Evolutionary conservation across 805 yeast species (phyloP).

Genomic region (Zygosaccharomyces siamensis): DNA sequence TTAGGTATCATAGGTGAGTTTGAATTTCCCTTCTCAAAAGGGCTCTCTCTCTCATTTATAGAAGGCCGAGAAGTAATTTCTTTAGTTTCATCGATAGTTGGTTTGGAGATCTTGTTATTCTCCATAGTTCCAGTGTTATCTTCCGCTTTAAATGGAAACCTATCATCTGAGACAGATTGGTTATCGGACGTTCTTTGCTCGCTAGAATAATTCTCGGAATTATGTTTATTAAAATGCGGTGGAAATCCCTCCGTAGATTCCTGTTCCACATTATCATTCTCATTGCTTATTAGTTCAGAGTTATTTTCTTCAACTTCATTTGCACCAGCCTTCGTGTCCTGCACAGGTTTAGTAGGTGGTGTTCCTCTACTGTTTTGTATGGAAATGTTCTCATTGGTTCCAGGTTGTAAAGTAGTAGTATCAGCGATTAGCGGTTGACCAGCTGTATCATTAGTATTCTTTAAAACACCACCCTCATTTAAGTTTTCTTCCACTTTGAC

Average conservation of each 20-base stretch:
- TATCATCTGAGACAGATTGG: not conserved
- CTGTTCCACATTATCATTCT: not conserved
- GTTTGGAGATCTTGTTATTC: not conserved
- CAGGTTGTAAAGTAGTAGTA: not conserved
- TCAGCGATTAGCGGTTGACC: not conserved
- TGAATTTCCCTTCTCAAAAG: not conserved
- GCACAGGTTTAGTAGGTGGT: not conserved
- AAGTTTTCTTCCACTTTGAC: not conserved
- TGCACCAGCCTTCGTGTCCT: not conserved
- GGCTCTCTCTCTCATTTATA: not conserved
- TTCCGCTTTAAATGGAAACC: too few species aligned
- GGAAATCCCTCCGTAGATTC: not conserved
- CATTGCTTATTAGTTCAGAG: not conserved
- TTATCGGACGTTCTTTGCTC: not conserved
- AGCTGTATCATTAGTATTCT: not conserved
- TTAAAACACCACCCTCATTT: not conserved
- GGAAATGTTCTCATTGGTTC: not conserved
- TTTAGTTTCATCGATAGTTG: not conserved
- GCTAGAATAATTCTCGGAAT: not conserved
- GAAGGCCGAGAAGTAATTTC: not conserved
- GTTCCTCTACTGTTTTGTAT: not conserved
- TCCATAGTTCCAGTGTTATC: not conserved
- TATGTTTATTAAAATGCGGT: not conserved
- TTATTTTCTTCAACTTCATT: not conserved
- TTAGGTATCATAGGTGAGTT: slow-evolving; percentile 4